A percentile compares a stretch with the other conserved stretches of the same genome.
Evolutionary conservation across 2,329 filamentous ascomycete genomes (phyloP).

Genomic region (Parascedosporium putredinis): DNA sequence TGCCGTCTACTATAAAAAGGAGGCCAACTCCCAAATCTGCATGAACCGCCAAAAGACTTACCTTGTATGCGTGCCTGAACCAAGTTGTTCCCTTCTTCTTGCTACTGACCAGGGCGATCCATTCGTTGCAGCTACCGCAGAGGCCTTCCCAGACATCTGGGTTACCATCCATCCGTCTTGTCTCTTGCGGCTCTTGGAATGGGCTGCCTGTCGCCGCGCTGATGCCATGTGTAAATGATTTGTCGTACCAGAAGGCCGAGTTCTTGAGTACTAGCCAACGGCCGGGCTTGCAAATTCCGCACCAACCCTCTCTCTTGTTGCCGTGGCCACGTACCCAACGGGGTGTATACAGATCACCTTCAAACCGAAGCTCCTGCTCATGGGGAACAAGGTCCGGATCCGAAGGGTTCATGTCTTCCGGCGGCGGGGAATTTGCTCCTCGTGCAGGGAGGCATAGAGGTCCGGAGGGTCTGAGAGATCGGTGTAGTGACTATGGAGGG

Average conservation of each 20-base stretch:
- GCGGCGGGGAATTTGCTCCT: slow-evolving; percentile 63
- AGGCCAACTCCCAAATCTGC: too few species aligned
- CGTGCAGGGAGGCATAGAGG: slow-evolving; percentile 62
- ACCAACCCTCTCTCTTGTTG: slow-evolving; percentile 84
- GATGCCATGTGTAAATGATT: slow-evolving; percentile 81
- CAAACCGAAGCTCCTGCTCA: slow-evolving; percentile 69
- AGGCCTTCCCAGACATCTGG: slow-evolving; percentile 74
- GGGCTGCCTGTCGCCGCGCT: slow-evolving; percentile 69
- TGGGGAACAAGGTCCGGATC: slow-evolving; percentile 68
- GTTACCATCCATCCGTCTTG: slow-evolving; percentile 67
- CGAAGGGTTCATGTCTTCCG: slow-evolving; percentile 70
- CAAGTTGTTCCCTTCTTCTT: slow-evolving; percentile 91
- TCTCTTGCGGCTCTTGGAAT: slow-evolving; percentile 68
- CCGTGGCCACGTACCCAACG: slow-evolving; percentile 77
- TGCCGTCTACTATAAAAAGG: not conserved
- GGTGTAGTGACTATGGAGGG: slow-evolving; percentile 58
- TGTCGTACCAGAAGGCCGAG: slow-evolving; percentile 88
- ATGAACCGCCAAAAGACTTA: slow-evolving; percentile 27
- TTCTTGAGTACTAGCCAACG: slow-evolving; percentile 84
- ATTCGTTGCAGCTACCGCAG: slow-evolving; percentile 68
- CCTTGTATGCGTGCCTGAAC: slow-evolving; percentile 85
- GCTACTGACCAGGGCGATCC: slow-evolving; percentile 71
- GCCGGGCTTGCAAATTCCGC: slow-evolving; percentile 76
- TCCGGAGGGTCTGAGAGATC: slow-evolving; percentile 68
- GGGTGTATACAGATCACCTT: slow-evolving; percentile 74